phyloP scores from a whole-genome alignment of 495 filamentous ascomycete species.

The Hyaloscypha bicolor region DNA sequence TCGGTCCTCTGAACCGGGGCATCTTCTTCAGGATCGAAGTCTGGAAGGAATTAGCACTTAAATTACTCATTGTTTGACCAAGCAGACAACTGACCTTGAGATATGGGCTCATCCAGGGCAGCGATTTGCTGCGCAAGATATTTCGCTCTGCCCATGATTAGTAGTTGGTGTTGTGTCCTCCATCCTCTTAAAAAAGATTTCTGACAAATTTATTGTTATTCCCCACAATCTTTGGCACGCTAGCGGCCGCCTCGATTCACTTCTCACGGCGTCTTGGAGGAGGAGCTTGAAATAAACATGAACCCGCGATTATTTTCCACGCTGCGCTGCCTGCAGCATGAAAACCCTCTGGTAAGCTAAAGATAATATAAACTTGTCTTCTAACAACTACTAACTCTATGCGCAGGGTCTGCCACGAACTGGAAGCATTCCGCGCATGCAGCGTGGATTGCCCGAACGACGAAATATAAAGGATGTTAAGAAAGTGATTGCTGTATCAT shows the following conservation, averaged over 20 bases:
- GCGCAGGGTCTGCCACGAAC: constrained; percentile 77
- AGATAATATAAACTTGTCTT: background rate
- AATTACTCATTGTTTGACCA: background rate
- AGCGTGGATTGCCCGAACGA: constrained; percentile 80
- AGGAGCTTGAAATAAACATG: constrained; percentile 40
- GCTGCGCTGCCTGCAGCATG: constrained; percentile 68
- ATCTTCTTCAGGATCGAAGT: constrained; percentile 87
- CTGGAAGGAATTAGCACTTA: constrained; percentile 44
- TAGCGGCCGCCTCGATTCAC: constrained; percentile 21
- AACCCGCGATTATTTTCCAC: constrained; percentile 67
- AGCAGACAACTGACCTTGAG: constrained; percentile 50
- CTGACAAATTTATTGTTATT: constrained; percentile 23
- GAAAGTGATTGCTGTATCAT: constrained; percentile 90
- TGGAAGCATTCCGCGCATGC: constrained; percentile 78
- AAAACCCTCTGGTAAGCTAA: constrained; percentile 78
- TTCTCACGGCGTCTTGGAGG: background rate
- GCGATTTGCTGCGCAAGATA: constrained; percentile 64
- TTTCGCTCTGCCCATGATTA: constrained; percentile 38
- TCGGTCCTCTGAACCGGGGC: constrained; percentile 43
- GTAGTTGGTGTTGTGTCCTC: background rate
- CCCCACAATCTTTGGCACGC: constrained; percentile 21
- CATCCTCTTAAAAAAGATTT: background rate
- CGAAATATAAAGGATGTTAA: constrained; percentile 77
- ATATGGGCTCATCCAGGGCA: constrained; percentile 62
- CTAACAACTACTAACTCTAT: background rate